Evolutionary conservation across 2,329 filamentous ascomycete species (phyloP).

Genomic region (Mollisiaceae sp.): DNA sequence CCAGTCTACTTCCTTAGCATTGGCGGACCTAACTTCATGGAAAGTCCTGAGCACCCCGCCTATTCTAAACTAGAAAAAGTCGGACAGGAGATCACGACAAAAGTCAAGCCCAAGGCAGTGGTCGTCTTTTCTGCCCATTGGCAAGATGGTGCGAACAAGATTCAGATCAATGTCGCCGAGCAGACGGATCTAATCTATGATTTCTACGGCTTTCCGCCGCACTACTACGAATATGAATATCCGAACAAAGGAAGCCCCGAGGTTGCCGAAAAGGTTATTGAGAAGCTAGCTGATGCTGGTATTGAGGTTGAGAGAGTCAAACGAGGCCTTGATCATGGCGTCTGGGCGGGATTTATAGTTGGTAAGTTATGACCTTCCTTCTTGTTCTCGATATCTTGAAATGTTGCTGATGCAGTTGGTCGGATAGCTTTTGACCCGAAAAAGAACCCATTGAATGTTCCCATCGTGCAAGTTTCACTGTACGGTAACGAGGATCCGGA

Average conservation of each 20-base stretch:
- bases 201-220: slow-evolving; percentile 74
- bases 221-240: slow-evolving; percentile 72
- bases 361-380: slow-evolving; percentile 23
- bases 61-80: slow-evolving; percentile 67
- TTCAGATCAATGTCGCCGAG: slow-evolving; percentile 70
- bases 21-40: slow-evolving; percentile 64
- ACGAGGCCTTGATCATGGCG: slow-evolving; percentile 75
- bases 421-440: slow-evolving; percentile 30
- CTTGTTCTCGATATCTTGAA: background rate
- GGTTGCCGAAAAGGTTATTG: slow-evolving; percentile 63
- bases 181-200: slow-evolving; percentile 72
- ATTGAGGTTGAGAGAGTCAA: slow-evolving; percentile 65
- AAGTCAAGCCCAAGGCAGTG: slow-evolving; percentile 72
- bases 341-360: slow-evolving; percentile 66
- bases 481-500: slow-evolving; percentile 67
- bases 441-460: slow-evolving; percentile 65
- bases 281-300: slow-evolving; percentile 58
- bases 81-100: slow-evolving; percentile 71
- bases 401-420: slow-evolving; percentile 17
- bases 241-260: slow-evolving; percentile 66
- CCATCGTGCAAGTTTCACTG: slow-evolving; percentile 74
- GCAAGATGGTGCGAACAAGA: slow-evolving; percentile 61
- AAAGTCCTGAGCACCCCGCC: slow-evolving; percentile 70
- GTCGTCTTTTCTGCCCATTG: slow-evolving; percentile 81
- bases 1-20: slow-evolving; percentile 40